These are phyloP conservation scores for Warburgia ugandensis DNA, from an alignment of 164 flowering plant genomes.

Conservation along the genomic window DNA sequence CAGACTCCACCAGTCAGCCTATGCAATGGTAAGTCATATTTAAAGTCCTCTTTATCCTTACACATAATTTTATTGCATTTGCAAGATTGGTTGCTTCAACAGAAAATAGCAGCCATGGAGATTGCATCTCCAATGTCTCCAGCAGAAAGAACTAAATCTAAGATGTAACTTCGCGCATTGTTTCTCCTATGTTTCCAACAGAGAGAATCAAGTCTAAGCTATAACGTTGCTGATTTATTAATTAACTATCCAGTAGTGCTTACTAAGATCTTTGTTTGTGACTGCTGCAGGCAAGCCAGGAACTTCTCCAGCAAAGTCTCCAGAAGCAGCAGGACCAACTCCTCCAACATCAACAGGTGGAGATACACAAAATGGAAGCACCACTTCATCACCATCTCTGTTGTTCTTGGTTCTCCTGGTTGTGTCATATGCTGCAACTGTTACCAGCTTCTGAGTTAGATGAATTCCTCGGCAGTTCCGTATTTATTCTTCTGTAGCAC, in stretches of 20 bases:
- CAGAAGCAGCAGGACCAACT: not conserved
- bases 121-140: not conserved
- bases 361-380: slow-evolving; percentile 16
- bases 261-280: too few relatives aligned
- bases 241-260: too few relatives aligned
- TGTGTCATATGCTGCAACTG: slow-evolving; percentile 6
- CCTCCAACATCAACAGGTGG: not conserved
- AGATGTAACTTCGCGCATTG: too few relatives aligned
- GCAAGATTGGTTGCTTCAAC: not conserved
- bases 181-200: too few relatives aligned
- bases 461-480: too few relatives aligned
- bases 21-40: slow-evolving; percentile 34
- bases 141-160: too few relatives aligned
- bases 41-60: not conserved
- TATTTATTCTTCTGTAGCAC: not conserved
- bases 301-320: too few relatives aligned
- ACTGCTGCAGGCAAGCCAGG: too few relatives aligned
- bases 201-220: too few relatives aligned
- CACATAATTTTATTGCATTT: not conserved
- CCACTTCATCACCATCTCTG: slow-evolving; percentile 9
- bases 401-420: slow-evolving; percentile 7
- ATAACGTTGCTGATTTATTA: too few relatives aligned
- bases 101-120: not conserved
- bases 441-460: slow-evolving; percentile 6
- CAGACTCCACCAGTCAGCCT: slow-evolving; percentile 39